A percentile compares a stretch with the other conserved stretches of the same genome.
These are phyloP conservation scores for Odontarrhena argentea DNA, from an alignment of 345 rosid genomes.

Conservation along the genomic window DNA sequence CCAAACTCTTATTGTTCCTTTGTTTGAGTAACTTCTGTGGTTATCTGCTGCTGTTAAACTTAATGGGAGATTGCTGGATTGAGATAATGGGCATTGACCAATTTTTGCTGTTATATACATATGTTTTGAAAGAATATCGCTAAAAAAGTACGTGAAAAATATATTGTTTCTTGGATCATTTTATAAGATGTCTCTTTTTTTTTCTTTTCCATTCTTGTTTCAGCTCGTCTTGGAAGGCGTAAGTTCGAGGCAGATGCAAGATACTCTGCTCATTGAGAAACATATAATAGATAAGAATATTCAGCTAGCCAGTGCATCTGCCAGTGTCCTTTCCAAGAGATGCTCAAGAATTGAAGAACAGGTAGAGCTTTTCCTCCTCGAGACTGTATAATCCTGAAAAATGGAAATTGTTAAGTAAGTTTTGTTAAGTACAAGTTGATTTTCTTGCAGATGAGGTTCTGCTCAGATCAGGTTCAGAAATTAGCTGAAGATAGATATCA, in stretches of 20 bases:
- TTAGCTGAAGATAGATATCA: constrained; percentile 68
- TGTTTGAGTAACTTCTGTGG: neutral
- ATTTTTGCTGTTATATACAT: neutral
- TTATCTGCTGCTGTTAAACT: constrained; percentile 1
- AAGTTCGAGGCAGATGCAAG: constrained; percentile 72
- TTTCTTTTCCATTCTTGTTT: constrained; percentile 37
- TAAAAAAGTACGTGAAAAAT: neutral
- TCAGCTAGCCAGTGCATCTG: constrained; percentile 68
- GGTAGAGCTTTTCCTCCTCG: constrained; percentile 45
- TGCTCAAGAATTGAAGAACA: constrained; percentile 82
- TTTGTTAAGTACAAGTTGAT: constrained; percentile 21
- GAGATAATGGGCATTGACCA: constrained; percentile 2
- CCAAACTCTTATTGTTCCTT: constrained; percentile 19
- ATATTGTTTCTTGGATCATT: constrained; percentile 16
- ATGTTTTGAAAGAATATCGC: neutral
- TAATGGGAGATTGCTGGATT: constrained; percentile 8
- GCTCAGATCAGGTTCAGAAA: constrained; percentile 69
- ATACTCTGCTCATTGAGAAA: constrained; percentile 64
- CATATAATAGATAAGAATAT: constrained; percentile 63
- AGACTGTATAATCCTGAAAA: neutral
- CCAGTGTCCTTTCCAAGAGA: constrained; percentile 67
- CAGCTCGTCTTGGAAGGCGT: constrained; percentile 90
- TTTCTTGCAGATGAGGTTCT: constrained; percentile 68
- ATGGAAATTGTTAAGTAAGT: constrained; percentile 1
- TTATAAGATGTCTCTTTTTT: constrained; percentile 28